Evolutionary conservation across 495 filamentous ascomycete species (phyloP).

Genomic region (Daldinia decipiens): DNA sequence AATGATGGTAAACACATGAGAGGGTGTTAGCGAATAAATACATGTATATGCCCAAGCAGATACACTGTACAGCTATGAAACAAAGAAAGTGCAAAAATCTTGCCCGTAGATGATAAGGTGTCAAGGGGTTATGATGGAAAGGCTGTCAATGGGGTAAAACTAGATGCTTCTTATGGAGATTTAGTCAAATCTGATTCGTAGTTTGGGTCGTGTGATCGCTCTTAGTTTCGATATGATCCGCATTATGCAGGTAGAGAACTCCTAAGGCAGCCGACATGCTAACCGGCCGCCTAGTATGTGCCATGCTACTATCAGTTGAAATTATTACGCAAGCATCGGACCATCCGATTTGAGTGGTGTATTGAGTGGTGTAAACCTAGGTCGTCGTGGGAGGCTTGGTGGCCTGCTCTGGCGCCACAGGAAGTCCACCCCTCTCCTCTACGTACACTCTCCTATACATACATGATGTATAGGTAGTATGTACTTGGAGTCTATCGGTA

Average conservation of each 20-base stretch:
- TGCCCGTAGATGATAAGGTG: neutral
- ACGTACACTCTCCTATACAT: neutral
- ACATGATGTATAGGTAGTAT: neutral
- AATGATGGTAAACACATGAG: neutral
- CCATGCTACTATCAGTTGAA: neutral
- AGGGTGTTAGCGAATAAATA: neutral
- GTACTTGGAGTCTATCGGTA: neutral
- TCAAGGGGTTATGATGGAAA: neutral
- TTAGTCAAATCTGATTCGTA: neutral
- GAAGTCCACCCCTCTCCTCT: neutral
- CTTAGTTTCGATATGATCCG: neutral
- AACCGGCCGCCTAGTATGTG: neutral
- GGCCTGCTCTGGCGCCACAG: conserved; percentile 8
- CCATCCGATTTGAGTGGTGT: conserved; percentile 2
- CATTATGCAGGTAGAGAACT: neutral
- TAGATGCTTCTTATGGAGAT: neutral
- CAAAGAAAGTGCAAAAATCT: neutral
- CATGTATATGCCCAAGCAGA: neutral
- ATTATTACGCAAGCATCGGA: conserved; percentile 7
- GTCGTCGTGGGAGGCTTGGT: neutral
- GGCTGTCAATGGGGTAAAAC: neutral
- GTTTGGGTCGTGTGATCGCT: neutral
- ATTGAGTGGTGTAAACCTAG: neutral
- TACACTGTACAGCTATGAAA: neutral
- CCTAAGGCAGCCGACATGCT: neutral